Conservation (phyloP, 305 asterid genomes). For the Fraxinus ornus region DNA sequence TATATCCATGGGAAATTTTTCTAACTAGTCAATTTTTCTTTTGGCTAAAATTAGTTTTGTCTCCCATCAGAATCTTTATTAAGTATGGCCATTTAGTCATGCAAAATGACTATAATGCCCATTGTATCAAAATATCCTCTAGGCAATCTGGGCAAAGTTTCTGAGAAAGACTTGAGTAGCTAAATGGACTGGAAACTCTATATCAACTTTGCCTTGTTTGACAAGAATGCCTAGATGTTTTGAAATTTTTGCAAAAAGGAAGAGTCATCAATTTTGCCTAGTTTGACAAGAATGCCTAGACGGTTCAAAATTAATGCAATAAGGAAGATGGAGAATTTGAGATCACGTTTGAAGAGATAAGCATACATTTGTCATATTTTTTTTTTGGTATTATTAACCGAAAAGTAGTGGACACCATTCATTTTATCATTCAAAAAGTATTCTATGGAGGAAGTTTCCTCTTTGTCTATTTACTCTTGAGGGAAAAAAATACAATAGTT, state of each 20-base stretch:
- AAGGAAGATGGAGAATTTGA: background rate
- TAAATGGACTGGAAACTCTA: background rate
- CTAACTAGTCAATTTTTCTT: background rate
- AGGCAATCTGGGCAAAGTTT: background rate
- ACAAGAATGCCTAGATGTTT: background rate
- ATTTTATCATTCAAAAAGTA: background rate
- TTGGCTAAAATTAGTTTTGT: background rate
- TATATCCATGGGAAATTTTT: background rate
- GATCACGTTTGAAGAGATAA: background rate
- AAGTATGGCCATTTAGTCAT: background rate
- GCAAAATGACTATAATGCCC: background rate
- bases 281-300: background rate
- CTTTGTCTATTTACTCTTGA: background rate
- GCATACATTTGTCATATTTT: background rate
- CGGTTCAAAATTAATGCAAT: background rate
- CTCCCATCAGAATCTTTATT: background rate
- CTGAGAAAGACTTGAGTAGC: background rate
- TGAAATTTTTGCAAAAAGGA: background rate
- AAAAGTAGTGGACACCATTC: background rate
- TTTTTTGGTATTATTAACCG: background rate
- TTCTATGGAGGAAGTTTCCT: background rate
- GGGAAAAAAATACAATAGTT: background rate
- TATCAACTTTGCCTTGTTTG: background rate
- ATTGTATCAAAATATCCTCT: background rate
- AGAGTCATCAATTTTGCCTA: background rate